A percentile compares a stretch with the other conserved stretches of the same genome.
Evolutionary conservation across 192 early-diverging fungal genomes (phyloP).

Genomic region (Backusella liffmaniae): DNA sequence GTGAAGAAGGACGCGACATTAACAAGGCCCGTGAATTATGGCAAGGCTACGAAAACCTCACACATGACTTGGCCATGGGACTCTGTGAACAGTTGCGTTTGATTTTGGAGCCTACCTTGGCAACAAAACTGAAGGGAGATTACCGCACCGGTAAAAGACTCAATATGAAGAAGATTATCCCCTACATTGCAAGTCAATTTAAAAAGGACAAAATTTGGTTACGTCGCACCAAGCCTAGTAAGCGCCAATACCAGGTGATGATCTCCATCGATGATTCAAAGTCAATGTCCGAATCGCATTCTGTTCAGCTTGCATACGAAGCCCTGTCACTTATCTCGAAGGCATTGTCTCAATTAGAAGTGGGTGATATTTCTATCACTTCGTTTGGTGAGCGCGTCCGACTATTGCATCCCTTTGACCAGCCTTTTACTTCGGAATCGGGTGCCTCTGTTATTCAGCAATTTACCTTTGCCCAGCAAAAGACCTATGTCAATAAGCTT

Average conservation of each 20-base stretch:
- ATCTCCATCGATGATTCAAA: constrained; percentile 96
- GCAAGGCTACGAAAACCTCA: constrained; percentile 86
- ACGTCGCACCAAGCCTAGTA: constrained; percentile 92
- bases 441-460: constrained; percentile 88
- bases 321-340: constrained; percentile 90
- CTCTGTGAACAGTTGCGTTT: constrained; percentile 95
- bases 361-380: constrained; percentile 87
- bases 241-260: constrained; percentile 98
- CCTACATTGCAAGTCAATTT: constrained; percentile 98
- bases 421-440: constrained; percentile 83
- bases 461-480: constrained; percentile 90
- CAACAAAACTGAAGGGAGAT: constrained; percentile 95
- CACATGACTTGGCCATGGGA: constrained; percentile 85
- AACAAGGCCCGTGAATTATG: constrained; percentile 74
- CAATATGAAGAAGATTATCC: constrained; percentile 99
- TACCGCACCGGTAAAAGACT: constrained; percentile 98
- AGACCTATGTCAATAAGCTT: constrained; percentile 83
- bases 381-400: constrained; percentile 88
- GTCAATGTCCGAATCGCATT: constrained; percentile 91
- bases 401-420: constrained; percentile 94
- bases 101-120: constrained; percentile 95
- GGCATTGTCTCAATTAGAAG: constrained; percentile 92
- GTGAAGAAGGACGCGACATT: constrained; percentile 58
- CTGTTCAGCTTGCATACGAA: constrained; percentile 93
- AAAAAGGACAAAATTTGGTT: constrained; percentile 99